phyloP scores from a whole-genome alignment of 441 rosid genomes.

The Omphalea diandra region DNA sequence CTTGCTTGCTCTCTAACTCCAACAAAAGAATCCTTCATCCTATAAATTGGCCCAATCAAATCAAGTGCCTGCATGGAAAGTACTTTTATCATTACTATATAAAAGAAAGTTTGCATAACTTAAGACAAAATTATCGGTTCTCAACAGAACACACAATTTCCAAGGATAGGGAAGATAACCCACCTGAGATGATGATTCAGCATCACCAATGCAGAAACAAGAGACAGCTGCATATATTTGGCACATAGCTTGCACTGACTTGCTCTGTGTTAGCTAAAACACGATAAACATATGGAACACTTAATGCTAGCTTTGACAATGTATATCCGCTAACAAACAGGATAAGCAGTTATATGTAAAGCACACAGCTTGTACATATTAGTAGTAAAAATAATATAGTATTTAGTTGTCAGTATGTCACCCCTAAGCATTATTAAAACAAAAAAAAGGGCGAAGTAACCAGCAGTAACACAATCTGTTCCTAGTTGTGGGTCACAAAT shows the following conservation, averaged over 20 bases:
- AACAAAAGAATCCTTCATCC: slow-evolving; percentile 74
- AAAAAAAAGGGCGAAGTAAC: slow-evolving; percentile 1
- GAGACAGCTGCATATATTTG: slow-evolving; percentile 94
- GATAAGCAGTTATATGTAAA: slow-evolving; percentile 2
- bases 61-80: slow-evolving; percentile 71
- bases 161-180: slow-evolving; percentile 24
- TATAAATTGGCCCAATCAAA: slow-evolving; percentile 80
- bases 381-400: background rate
- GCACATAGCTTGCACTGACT: slow-evolving; percentile 86
- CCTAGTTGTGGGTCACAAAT: background rate
- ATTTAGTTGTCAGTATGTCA: slow-evolving; percentile 3
- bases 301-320: background rate
- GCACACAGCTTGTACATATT: slow-evolving; percentile 4
- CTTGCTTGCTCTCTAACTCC: slow-evolving; percentile 92
- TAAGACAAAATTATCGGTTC: slow-evolving; percentile 3
- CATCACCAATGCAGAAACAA: slow-evolving; percentile 84
- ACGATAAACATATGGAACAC: slow-evolving; percentile 8
- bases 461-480: background rate
- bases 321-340: slow-evolving; percentile 12
- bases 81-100: slow-evolving; percentile 20
- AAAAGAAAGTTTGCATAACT: slow-evolving; percentile 5
- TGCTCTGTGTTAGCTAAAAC: slow-evolving; percentile 80
- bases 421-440: slow-evolving; percentile 1
- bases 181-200: slow-evolving; percentile 93
- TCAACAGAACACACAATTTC: background rate